These are phyloP conservation scores for Monosporascus sp. DNA, from an alignment of 2,329 filamentous ascomycete species.

Conservation along the genomic window DNA sequence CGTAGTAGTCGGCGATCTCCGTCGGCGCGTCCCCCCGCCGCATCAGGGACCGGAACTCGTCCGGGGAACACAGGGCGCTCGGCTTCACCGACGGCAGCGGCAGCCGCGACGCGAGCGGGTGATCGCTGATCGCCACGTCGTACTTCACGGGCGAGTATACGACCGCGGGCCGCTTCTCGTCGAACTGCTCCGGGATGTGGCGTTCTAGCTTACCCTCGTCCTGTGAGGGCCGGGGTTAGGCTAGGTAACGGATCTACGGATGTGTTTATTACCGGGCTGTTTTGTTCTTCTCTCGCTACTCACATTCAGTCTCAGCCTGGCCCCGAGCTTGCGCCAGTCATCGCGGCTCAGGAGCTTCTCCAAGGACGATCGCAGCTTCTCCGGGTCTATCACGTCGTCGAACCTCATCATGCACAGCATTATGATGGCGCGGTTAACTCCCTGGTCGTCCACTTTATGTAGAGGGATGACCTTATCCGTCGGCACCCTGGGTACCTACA, in stretches of 20 bases:
- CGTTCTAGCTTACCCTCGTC: constrained; percentile 28
- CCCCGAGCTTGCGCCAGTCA: not conserved
- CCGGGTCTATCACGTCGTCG: not conserved
- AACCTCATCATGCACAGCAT: not conserved
- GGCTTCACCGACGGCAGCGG: constrained; percentile 26
- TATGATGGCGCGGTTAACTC: not conserved
- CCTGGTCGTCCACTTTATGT: not conserved
- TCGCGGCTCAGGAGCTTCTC: not conserved
- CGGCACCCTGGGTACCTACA: not conserved
- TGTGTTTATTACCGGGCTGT: not conserved
- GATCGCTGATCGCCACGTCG: constrained; percentile 31
- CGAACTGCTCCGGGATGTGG: constrained; percentile 33
- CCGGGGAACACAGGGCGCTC: constrained; percentile 21
- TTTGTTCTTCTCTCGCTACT: not conserved
- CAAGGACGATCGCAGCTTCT: not conserved
- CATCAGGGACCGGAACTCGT: constrained; percentile 20
- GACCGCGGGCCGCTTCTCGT: constrained; percentile 34
- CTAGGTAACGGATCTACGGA: no score
- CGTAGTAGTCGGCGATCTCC: constrained; percentile 33
- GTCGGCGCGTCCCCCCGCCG: constrained; percentile 19
- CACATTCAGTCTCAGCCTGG: not conserved
- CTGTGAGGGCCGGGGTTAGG: not conserved
- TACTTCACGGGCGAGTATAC: constrained; percentile 32
- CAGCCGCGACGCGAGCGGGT: constrained; percentile 33
- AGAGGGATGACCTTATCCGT: not conserved